Conservation (phyloP, 2,329 filamentous ascomycete genomes). For the Diaporthe capsici region DNA sequence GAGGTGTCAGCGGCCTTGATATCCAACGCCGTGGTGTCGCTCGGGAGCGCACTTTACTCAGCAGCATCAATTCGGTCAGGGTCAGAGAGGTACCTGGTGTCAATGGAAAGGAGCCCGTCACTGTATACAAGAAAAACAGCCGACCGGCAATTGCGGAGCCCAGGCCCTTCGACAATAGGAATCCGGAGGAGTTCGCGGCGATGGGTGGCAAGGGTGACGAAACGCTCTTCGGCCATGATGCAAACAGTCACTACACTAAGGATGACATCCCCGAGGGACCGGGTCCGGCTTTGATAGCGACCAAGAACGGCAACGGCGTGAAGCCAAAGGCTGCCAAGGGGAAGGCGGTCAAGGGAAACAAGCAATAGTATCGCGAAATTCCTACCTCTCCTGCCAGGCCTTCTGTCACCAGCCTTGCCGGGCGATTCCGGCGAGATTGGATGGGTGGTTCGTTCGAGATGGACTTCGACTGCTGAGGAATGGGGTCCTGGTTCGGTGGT, state of each 20-base stretch:
- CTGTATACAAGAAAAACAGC: slow-evolving; percentile 82
- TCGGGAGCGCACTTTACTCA: slow-evolving; percentile 88
- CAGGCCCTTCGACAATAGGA: slow-evolving; percentile 76
- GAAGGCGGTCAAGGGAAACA: slow-evolving; percentile 37
- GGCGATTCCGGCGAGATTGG: slow-evolving; percentile 36
- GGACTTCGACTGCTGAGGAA: slow-evolving; percentile 38
- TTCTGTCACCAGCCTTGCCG: slow-evolving; percentile 32
- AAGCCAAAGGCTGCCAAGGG: slow-evolving; percentile 39
- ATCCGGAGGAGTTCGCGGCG: slow-evolving; percentile 83
- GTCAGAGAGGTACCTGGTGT: slow-evolving; percentile 67
- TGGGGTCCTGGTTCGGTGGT: not conserved
- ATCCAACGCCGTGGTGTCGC: slow-evolving; percentile 85
- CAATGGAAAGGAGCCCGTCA: slow-evolving; percentile 72
- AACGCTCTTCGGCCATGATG: slow-evolving; percentile 78
- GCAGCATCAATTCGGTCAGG: slow-evolving; percentile 82
- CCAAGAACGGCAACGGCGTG: slow-evolving; percentile 33
- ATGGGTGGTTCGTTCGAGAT: slow-evolving; percentile 41
- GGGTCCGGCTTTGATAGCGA: slow-evolving; percentile 45
- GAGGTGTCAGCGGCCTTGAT: slow-evolving; percentile 85
- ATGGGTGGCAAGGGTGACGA: slow-evolving; percentile 91
- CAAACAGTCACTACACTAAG: slow-evolving; percentile 63
- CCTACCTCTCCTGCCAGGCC: slow-evolving; percentile 21
- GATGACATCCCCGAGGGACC: slow-evolving; percentile 51
- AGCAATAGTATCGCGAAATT: slow-evolving; percentile 39
- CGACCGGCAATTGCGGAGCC: slow-evolving; percentile 63